These are phyloP conservation scores for Globisporangium perplexum DNA, from an alignment of 352 stramenopile species.

Conservation along the genomic window DNA sequence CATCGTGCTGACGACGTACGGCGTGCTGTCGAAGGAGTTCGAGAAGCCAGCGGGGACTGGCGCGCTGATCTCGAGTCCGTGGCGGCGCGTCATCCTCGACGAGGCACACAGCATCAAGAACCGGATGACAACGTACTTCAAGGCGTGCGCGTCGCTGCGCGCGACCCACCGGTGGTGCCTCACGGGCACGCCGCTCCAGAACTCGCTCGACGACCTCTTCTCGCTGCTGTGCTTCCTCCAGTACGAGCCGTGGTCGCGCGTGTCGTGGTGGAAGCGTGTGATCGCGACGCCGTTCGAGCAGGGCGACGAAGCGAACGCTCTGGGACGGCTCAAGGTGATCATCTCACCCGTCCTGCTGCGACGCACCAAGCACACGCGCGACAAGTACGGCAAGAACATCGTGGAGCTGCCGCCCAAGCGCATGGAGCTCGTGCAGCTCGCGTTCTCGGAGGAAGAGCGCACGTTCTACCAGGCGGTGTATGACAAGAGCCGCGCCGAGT, in stretches of 20 bases:
- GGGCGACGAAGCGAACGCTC: slow-evolving; percentile 46
- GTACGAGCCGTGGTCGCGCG: slow-evolving; percentile 81
- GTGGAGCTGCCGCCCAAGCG: slow-evolving; percentile 71
- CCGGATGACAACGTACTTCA: slow-evolving; percentile 65
- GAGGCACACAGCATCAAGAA: slow-evolving; percentile 92
- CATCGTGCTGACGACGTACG: slow-evolving; percentile 83
- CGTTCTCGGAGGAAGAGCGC: slow-evolving; percentile 72
- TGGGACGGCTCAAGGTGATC: slow-evolving; percentile 61
- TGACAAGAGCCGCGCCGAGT: slow-evolving; percentile 79
- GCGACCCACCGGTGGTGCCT: slow-evolving; percentile 83
- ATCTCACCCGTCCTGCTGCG: slow-evolving; percentile 76
- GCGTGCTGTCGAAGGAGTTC: slow-evolving; percentile 67
- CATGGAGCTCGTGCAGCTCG: slow-evolving; percentile 56
- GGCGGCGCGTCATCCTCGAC: slow-evolving; percentile 88
- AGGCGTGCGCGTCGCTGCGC: slow-evolving; percentile 41
- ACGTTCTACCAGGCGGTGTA: slow-evolving; percentile 87
- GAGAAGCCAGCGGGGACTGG: slow-evolving; percentile 28
- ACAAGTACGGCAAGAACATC: slow-evolving; percentile 53
- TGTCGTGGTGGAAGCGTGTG: slow-evolving; percentile 80
- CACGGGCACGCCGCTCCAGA: slow-evolving; percentile 90
- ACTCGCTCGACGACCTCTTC: slow-evolving; percentile 85
- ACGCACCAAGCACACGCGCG: slow-evolving; percentile 78
- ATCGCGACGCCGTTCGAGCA: slow-evolving; percentile 76
- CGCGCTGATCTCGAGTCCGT: slow-evolving; percentile 33
- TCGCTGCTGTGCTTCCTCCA: slow-evolving; percentile 79